Conservation (phyloP, 108 stramenopile genomes). For the Nitzschia sp. region DNA sequence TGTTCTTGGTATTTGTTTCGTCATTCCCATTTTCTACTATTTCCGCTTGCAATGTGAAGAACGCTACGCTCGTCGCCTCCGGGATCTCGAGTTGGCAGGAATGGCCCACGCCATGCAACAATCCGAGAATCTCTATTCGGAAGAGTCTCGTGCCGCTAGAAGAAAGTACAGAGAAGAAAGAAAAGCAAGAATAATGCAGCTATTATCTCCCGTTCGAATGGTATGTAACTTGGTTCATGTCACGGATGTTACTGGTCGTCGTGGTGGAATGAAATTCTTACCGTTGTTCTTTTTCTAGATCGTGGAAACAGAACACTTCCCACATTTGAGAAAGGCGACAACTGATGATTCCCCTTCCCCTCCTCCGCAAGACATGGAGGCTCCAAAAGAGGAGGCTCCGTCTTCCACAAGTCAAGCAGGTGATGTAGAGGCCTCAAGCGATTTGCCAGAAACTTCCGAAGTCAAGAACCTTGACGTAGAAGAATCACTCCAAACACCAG, state of each 20-base stretch:
- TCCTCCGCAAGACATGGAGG: no score
- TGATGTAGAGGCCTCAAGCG: no score
- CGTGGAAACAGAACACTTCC: conserved; percentile 12
- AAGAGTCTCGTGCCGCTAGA: conserved; percentile 41
- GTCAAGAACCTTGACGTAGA: not conserved
- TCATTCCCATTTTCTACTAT: conserved; percentile 48
- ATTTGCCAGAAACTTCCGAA: not conserved
- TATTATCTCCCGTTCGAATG: conserved; percentile 42
- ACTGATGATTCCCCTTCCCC: no score
- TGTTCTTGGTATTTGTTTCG: conserved; percentile 47
- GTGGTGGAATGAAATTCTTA: not conserved
- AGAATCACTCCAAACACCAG: no score
- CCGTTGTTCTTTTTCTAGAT: not conserved
- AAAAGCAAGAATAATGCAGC: conserved; percentile 43
- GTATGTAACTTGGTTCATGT: conserved; percentile 14
- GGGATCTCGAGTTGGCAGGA: conserved; percentile 27
- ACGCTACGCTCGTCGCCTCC: conserved; percentile 23
- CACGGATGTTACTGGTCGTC: not conserved
- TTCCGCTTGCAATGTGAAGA: conserved; percentile 46
- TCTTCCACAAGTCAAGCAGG: no score
- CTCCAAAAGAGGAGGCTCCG: no score
- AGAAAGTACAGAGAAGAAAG: conserved; percentile 47
- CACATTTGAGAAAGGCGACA: conserved; percentile 7
- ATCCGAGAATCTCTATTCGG: conserved; percentile 25
- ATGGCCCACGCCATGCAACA: conserved; percentile 32